phyloP scores from a whole-genome alignment of 352 stramenopile genomes.

The Phytophthora fragariae region DNA sequence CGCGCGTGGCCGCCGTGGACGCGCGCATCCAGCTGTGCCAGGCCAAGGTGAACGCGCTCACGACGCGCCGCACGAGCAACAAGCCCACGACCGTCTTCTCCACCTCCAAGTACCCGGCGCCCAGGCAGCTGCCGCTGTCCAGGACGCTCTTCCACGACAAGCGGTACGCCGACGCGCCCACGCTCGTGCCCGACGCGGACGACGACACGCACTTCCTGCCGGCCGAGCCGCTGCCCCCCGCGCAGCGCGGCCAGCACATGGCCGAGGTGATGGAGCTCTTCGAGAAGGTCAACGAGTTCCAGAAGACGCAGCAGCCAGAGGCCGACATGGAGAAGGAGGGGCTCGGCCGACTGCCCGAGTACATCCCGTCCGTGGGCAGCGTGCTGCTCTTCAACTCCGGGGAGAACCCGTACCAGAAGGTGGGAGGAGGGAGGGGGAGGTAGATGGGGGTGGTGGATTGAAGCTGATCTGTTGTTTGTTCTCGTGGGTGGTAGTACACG shows the following conservation, averaged over 20 bases:
- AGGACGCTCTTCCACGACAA: slow-evolving; percentile 90
- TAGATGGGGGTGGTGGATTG: neutral
- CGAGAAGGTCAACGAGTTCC: slow-evolving; percentile 85
- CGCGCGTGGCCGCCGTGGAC: slow-evolving; percentile 81
- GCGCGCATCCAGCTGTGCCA: slow-evolving; percentile 79
- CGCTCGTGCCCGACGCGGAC: slow-evolving; percentile 72
- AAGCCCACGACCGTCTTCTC: slow-evolving; percentile 92
- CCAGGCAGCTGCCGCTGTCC: slow-evolving; percentile 65
- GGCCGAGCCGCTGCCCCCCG: slow-evolving; percentile 72
- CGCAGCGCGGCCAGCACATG: slow-evolving; percentile 81
- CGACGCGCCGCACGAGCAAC: slow-evolving; percentile 79
- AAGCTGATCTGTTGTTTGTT: slow-evolving; percentile 10
- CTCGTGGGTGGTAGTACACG: slow-evolving; percentile 66
- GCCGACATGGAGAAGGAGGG: slow-evolving; percentile 88
- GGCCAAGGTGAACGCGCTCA: slow-evolving; percentile 87
- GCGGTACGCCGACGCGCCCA: slow-evolving; percentile 76
- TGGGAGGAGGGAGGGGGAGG: slow-evolving; percentile 16
- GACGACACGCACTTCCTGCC: slow-evolving; percentile 87
- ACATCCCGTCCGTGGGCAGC: slow-evolving; percentile 83
- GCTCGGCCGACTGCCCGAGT: slow-evolving; percentile 78
- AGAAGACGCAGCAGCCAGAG: slow-evolving; percentile 74
- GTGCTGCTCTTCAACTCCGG: slow-evolving; percentile 90
- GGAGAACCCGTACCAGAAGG: slow-evolving; percentile 90
- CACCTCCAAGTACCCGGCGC: slow-evolving; percentile 87
- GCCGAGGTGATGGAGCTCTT: slow-evolving; percentile 85